Evolutionary conservation across 768 basidiomycete genomes (phyloP).

Genomic region (Roridomyces roridus): DNA sequence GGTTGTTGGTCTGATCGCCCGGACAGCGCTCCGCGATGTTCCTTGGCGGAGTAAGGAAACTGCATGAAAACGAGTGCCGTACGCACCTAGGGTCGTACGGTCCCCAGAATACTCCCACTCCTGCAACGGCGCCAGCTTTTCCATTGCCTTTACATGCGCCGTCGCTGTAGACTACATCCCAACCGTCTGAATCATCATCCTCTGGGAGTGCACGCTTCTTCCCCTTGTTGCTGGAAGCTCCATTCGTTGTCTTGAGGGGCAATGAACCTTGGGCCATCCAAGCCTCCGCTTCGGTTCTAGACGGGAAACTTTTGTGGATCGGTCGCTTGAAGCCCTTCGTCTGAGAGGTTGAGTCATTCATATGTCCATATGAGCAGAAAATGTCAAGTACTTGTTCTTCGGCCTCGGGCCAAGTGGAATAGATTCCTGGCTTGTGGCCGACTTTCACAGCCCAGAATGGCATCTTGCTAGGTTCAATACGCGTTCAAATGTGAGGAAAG

Average conservation of each 20-base stretch:
- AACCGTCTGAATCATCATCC: conserved; percentile 39
- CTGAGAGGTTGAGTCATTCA: too few species aligned
- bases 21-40: conserved; percentile 86
- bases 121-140: conserved; percentile 66
- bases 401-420: too few species aligned
- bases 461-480: too few species aligned
- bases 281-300: conserved; percentile 58
- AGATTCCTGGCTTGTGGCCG: too few species aligned
- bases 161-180: conserved; percentile 79
- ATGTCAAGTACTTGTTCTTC: too few species aligned
- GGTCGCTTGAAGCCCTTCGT: conserved; percentile 68
- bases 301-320: conserved; percentile 70
- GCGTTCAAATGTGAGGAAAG: too few species aligned
- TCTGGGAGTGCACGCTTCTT: conserved; percentile 38
- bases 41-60: conserved; percentile 42
- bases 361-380: too few species aligned
- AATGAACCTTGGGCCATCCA: conserved; percentile 45
- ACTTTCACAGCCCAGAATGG: too few species aligned
- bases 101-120: conserved; percentile 93
- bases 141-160: conserved; percentile 91
- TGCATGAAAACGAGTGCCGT: neutral
- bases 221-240: conserved; percentile 27
- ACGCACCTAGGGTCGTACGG: conserved; percentile 63
- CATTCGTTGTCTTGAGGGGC: neutral
- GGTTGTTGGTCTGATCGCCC: conserved; percentile 84